These are phyloP conservation scores for Exophiala viscosa DNA, from an alignment of 2,329 filamentous ascomycete genomes.

Conservation along the genomic window DNA sequence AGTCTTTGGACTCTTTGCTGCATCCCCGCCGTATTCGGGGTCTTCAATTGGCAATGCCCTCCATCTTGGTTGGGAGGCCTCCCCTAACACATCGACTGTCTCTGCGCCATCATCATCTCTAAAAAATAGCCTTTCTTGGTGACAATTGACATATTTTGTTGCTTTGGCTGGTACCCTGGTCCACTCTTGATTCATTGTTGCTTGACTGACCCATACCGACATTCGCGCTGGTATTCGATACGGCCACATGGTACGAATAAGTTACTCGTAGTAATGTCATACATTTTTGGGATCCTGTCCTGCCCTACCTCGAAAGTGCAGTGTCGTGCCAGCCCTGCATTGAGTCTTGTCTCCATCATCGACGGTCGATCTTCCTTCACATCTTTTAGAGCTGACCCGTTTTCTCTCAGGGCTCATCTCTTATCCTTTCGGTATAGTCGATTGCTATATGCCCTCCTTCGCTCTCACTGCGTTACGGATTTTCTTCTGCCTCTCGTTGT, in stretches of 20 bases:
- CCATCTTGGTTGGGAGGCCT: background rate
- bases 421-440: conserved; percentile 3
- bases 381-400: conserved; percentile 10
- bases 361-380: conserved; percentile 14
- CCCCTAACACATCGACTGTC: background rate
- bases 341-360: conserved; percentile 1
- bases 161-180: background rate
- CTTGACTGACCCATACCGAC: background rate
- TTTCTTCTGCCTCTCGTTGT: conserved; percentile 18
- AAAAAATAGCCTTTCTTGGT: background rate
- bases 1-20: background rate
- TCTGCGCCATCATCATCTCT: background rate
- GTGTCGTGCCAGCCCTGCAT: conserved; percentile 3
- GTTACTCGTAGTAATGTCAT: conserved; percentile 1
- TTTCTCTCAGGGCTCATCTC: background rate
- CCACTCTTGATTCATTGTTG: background rate
- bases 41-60: background rate
- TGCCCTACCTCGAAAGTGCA: conserved; percentile 7
- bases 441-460: conserved; percentile 17
- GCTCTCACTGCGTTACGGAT: conserved; percentile 10
- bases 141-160: background rate
- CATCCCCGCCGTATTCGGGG: background rate
- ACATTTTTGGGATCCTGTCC: background rate
- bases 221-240: too few species aligned
- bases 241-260: background rate